phyloP scores from a whole-genome alignment of 2,329 filamentous ascomycete species.

The Furcasterigmium sp. region DNA sequence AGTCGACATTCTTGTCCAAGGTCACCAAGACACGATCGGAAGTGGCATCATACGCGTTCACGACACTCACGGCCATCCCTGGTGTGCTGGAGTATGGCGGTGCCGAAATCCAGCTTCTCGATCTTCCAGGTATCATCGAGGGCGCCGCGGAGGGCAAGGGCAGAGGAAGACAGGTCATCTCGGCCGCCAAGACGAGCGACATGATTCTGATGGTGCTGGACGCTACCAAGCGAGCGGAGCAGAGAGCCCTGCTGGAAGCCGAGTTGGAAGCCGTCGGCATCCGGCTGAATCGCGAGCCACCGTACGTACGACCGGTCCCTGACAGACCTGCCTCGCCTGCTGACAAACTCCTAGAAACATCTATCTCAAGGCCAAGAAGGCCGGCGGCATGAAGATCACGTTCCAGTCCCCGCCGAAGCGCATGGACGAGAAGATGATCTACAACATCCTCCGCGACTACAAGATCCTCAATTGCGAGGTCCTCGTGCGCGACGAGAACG shows the following conservation, averaged over 20 bases:
- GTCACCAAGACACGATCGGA: constrained; percentile 98
- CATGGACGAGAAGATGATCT: constrained; percentile 96
- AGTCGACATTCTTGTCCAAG: constrained; percentile 97
- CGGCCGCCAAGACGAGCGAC: constrained; percentile 96
- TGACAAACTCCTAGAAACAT: constrained; percentile 63
- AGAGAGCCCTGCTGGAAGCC: constrained; percentile 81
- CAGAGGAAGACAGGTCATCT: constrained; percentile 91
- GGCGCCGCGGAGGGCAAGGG: constrained; percentile 95
- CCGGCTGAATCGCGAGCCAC: constrained; percentile 82
- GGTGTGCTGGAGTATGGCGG: constrained; percentile 97
- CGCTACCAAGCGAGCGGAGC: constrained; percentile 93
- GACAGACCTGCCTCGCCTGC: neutral
- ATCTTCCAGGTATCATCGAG: constrained; percentile 97
- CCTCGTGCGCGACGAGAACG: constrained; percentile 87
- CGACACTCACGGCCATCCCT: constrained; percentile 93
- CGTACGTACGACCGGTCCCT: constrained; percentile 47
- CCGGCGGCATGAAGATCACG: constrained; percentile 97
- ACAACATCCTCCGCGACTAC: constrained; percentile 96
- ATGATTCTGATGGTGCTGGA: constrained; percentile 95
- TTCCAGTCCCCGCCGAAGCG: constrained; percentile 86
- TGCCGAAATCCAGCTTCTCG: constrained; percentile 95
- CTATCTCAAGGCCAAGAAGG: constrained; percentile 92
- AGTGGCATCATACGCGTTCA: constrained; percentile 95
- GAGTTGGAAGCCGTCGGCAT: constrained; percentile 96
- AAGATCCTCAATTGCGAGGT: constrained; percentile 98